phyloP scores from a whole-genome alignment of 2,329 filamentous ascomycete species.

The Phyllachora maydis region DNA sequence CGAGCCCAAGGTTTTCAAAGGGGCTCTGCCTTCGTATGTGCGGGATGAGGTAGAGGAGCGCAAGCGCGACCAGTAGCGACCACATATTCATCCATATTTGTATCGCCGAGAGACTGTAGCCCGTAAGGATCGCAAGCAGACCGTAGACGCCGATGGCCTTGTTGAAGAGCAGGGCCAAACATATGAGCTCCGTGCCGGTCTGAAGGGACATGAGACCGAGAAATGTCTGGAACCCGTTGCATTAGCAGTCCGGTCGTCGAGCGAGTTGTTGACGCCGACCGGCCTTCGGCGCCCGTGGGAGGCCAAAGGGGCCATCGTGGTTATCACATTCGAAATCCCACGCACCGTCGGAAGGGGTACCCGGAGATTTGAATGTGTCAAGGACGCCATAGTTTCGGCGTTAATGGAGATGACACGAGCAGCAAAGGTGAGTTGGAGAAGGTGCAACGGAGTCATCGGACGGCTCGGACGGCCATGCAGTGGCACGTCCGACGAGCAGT shows the following conservation, averaged over 20 bases:
- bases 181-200: conserved; percentile 70
- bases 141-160: conserved; percentile 85
- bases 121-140: conserved; percentile 71
- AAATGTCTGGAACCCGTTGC: conserved; percentile 68
- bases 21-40: conserved; percentile 64
- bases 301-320: too few species aligned
- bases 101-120: conserved; percentile 60
- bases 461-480: too few species aligned
- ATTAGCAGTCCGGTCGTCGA: too few species aligned
- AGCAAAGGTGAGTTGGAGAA: neutral
- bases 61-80: conserved; percentile 49
- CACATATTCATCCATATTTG: conserved; percentile 89
- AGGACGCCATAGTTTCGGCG: conserved; percentile 1
- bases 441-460: neutral
- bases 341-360: conserved; percentile 11
- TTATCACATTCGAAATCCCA: conserved; percentile 1
- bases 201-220: conserved; percentile 72
- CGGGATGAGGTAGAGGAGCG: conserved; percentile 50
- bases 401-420: too few species aligned
- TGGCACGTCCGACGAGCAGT: too few species aligned
- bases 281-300: too few species aligned
- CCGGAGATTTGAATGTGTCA: conserved; percentile 5
- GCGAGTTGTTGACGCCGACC: too few species aligned
- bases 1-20: conserved; percentile 60
- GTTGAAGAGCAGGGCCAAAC: conserved; percentile 69